Percentiles rank a stretch among this genome's conserved stretches.
phyloP scores from a whole-genome alignment of 305 asterid species.

The Fraxinus greggii region DNA sequence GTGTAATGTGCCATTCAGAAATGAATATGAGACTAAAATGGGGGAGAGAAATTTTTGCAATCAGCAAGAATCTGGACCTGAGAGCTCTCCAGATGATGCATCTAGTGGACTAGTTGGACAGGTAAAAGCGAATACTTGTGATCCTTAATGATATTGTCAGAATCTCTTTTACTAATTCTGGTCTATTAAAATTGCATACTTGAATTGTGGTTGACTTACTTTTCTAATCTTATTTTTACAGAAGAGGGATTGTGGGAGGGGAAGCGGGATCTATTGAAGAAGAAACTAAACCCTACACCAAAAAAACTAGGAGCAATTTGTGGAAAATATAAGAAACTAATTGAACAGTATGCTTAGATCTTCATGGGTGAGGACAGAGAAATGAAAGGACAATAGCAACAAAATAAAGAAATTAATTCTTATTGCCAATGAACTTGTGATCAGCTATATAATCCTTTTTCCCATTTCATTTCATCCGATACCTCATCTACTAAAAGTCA shows the following conservation, averaged over 20 bases:
- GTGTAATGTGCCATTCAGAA: slow-evolving; percentile 36
- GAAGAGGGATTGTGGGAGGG: neutral
- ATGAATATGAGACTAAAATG: slow-evolving; percentile 32
- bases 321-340: neutral
- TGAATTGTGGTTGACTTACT: slow-evolving; percentile 6
- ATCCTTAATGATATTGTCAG: neutral
- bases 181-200: neutral
- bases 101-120: slow-evolving; percentile 55
- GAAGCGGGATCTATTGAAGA: neutral
- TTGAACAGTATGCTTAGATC: neutral
- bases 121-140: slow-evolving; percentile 34
- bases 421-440: neutral
- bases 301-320: neutral
- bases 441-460: neutral
- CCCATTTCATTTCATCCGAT: neutral
- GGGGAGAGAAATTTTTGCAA: slow-evolving; percentile 22
- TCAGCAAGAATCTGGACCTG: slow-evolving; percentile 34
- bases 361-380: neutral
- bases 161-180: neutral
- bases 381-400: neutral
- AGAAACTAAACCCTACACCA: neutral
- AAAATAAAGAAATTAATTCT: neutral
- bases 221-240: neutral
- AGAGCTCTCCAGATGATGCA: slow-evolving; percentile 50
- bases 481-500: neutral